Conservation (phyloP, 176 grass and related monocot species). For the Pharus latifolius region DNA sequence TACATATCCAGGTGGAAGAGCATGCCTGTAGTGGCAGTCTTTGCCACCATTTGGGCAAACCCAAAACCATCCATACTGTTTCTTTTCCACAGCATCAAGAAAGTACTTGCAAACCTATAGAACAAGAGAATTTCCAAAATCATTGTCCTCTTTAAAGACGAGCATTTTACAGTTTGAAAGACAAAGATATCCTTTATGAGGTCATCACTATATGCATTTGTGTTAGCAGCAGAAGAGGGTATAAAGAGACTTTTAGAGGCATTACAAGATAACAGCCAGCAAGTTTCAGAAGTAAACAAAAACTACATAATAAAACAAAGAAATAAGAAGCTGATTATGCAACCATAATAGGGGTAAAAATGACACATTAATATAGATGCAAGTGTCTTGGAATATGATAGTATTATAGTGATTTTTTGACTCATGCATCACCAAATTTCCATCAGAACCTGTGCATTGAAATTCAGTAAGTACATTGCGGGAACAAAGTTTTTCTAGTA, state of each 20-base stretch:
- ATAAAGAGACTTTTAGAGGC: not conserved
- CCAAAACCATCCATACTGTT: constrained; percentile 99
- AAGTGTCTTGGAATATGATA: not conserved
- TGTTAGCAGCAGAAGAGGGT: not conserved
- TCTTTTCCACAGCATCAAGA: constrained; percentile 97
- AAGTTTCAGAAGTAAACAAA: not conserved
- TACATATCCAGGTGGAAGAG: constrained; percentile 86
- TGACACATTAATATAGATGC: not conserved
- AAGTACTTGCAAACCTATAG: constrained; percentile 91
- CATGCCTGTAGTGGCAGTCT: constrained; percentile 96
- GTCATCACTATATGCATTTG: not conserved
- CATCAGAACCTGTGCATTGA: not conserved
- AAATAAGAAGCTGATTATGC: not conserved
- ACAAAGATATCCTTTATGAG: not conserved
- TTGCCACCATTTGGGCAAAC: constrained; percentile 89
- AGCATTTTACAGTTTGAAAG: not conserved
- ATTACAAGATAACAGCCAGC: not conserved
- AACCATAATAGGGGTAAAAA: not conserved
- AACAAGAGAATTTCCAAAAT: constrained; percentile 9
- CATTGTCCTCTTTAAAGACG: not conserved
- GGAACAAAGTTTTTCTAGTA: not conserved
- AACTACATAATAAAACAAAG: not conserved
- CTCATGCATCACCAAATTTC: not conserved
- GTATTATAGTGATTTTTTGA: not conserved
- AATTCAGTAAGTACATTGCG: not conserved